Base-by-base conservation (phyloP, 257 asterid species). In the Solanum medicagineum region DNA sequence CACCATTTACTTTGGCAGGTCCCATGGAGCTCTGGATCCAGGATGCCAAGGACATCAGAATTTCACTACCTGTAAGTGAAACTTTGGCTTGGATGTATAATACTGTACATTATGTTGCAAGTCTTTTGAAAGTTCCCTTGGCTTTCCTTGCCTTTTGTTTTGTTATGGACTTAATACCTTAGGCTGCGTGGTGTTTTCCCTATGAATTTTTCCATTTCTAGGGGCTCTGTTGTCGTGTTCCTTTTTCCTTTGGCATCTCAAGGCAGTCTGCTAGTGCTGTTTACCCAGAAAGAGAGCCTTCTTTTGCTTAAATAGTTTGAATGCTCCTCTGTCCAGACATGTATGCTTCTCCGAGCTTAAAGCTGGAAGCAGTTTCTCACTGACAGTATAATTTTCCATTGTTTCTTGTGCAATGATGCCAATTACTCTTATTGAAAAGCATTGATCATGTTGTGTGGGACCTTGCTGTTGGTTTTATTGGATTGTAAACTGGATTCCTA, bases 21-120 rank as follows among this genome's bases (percentile, higher is more conserved):
- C 99, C 99, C 9, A 95, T 96, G 98, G 99, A 96, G 88, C 90
- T 96, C 6, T 96, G 98, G 99, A 92, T 95, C 91, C 98, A 95
- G 91, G 99, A 96, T 88, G 98, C 97, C 81, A 90, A 95, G 89
- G 92, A 94, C 85, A 95, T 96, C 98, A 90, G 98, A 79, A 90
- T 96, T 86, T 96, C 99, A 10, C 82, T 96, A 84, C 99, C 98
- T 14, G 99, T 96, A 87, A 94, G 98, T 93, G 88, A 74, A 53
- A 68, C 68, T 51, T 70, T 26, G 77, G 24, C 19, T 9, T 19
- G 55, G 71, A 15, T 13, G 53, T 81, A 15, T 26, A 51, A 24
- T 75, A 8, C 16, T 24, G 62, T 75, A 75, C 10, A 24, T 51
- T 75, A 22, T 75, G 82, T 51, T 49, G 40, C 7, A 45, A n/a